Conservation (phyloP, 306 rosid genomes). For the Chamaecrista fasciculata region DNA sequence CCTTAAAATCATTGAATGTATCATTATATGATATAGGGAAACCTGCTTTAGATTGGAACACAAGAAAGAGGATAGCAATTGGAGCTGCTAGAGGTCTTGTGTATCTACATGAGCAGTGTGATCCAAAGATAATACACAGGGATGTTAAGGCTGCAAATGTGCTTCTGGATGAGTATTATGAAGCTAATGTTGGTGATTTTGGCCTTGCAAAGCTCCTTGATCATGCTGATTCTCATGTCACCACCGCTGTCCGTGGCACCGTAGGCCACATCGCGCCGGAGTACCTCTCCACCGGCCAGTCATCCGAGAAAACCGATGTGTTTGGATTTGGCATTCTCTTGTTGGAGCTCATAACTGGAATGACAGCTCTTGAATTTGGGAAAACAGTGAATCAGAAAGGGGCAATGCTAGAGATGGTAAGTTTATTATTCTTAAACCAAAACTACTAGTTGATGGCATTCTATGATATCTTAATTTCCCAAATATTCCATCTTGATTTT, state of each 20-base stretch:
- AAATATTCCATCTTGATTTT: too few species aligned
- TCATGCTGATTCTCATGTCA: slow-evolving; percentile 93
- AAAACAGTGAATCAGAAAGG: slow-evolving; percentile 88
- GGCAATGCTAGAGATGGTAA: slow-evolving; percentile 94
- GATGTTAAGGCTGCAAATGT: slow-evolving; percentile 99
- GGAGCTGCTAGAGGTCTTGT: slow-evolving; percentile 98
- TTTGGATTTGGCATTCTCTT: slow-evolving; percentile 93
- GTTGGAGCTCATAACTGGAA: slow-evolving; percentile 93
- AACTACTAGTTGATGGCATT: slow-evolving; percentile 16
- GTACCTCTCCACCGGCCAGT: slow-evolving; percentile 97
- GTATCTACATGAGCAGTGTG: slow-evolving; percentile 94
- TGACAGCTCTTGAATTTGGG: slow-evolving; percentile 92
- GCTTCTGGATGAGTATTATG: slow-evolving; percentile 80
- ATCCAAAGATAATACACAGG: slow-evolving; percentile 96
- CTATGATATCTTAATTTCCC: not conserved
- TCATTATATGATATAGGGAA: slow-evolving; percentile 70
- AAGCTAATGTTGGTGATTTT: slow-evolving; percentile 93
- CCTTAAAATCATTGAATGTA: slow-evolving; percentile 6
- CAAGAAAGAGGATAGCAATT: slow-evolving; percentile 89
- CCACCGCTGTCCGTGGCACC: slow-evolving; percentile 98
- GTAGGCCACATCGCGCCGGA: slow-evolving; percentile 98
- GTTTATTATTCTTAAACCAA: slow-evolving; percentile 34
- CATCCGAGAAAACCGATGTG: slow-evolving; percentile 97
- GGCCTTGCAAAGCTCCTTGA: slow-evolving; percentile 99
- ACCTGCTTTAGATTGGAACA: slow-evolving; percentile 90